Base-by-base conservation (phyloP, 2,329 filamentous ascomycete genomes). In the Dryadomyces quercivorus region DNA sequence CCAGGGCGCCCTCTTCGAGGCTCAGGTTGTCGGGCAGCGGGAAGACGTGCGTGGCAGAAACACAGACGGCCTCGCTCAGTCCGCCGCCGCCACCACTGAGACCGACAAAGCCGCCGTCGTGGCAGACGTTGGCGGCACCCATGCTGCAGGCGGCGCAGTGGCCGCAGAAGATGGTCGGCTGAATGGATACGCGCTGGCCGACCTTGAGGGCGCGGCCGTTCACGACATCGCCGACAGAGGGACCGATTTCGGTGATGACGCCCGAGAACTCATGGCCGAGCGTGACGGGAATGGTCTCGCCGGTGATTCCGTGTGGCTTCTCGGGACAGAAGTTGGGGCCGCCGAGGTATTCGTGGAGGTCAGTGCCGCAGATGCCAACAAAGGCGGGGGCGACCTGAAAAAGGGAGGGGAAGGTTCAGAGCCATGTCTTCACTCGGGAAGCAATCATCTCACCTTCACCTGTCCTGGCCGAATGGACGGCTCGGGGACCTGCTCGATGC, bases 261-360 rank as follows among this genome's bases (percentile, higher is more conserved):
- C 82, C 82, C 13, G 81, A 76, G 34, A 80, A 82, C 65, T 86
- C 82, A 63, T 86, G 83, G 57, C 83, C 83, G 55, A 73, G 57
- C 15, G 70, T 71, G 54, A 77, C 46, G 34, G 52, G 52, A 18
- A 54, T 44, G 20, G 22, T 36, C 47, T 54, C 52, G 38, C 40
- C 36, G 16, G 52, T 54, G 16, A 54, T 45, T 7, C 36, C 18
- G 36, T 54, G 52, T 2, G 52, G 34, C 20, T 48, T 42, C 15
- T 9, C 38, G 10, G 52, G 52, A 15, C 52, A 54, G n/a, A 54
- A 54, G 46, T 50, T 54, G 15, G 52, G 52, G 5, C 52, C 52
- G 12, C 52, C 52, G 36, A 54, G 46, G 26, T 21, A 54, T 16
- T 54, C 52, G 46, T 54, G 52, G 6, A 54, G 52, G 46, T 54